These are phyloP conservation scores for Setomelanomma holmii DNA, from an alignment of 2,329 filamentous ascomycete genomes.

Conservation along the genomic window DNA sequence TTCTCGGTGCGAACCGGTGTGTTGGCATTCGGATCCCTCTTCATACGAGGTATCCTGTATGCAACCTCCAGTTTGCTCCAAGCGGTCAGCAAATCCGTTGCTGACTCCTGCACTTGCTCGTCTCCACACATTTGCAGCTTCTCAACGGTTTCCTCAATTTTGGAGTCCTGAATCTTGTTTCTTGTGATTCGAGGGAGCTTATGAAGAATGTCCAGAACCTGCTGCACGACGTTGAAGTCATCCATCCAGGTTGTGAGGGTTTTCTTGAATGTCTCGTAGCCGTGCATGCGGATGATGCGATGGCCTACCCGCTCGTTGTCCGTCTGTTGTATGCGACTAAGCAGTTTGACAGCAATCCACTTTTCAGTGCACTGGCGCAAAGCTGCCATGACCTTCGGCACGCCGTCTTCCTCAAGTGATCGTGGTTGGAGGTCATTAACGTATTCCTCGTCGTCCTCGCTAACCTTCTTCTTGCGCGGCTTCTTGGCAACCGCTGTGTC, in stretches of 20 bases:
- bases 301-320: slow-evolving; percentile 87
- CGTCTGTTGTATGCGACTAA: slow-evolving; percentile 85
- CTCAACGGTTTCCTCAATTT: slow-evolving; percentile 84
- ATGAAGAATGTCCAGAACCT: slow-evolving; percentile 88
- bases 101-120: slow-evolving; percentile 75
- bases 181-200: slow-evolving; percentile 88
- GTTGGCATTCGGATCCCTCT: slow-evolving; percentile 72
- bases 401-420: slow-evolving; percentile 79
- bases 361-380: slow-evolving; percentile 99
- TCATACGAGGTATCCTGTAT: slow-evolving; percentile 92
- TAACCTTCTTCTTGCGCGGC: slow-evolving; percentile 88
- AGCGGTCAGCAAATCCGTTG: slow-evolving; percentile 74
- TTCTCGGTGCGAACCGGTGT: slow-evolving; percentile 53
- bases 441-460: slow-evolving; percentile 94
- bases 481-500: slow-evolving; percentile 89
- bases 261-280: slow-evolving; percentile 92
- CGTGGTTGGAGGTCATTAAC: slow-evolving; percentile 86
- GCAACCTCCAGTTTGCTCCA: slow-evolving; percentile 91
- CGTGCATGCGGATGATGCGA: slow-evolving; percentile 93
- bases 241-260: slow-evolving; percentile 83
- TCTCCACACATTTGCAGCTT: slow-evolving; percentile 72
- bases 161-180: slow-evolving; percentile 97
- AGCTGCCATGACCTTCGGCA: slow-evolving; percentile 93
- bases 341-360: slow-evolving; percentile 96
- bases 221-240: slow-evolving; percentile 88